Percentiles rank a stretch among this genome's conserved stretches.
These are phyloP conservation scores for Malassezia sympodialis DNA, from an alignment of 1,284 basidiomycete species.

Conservation along the genomic window DNA sequence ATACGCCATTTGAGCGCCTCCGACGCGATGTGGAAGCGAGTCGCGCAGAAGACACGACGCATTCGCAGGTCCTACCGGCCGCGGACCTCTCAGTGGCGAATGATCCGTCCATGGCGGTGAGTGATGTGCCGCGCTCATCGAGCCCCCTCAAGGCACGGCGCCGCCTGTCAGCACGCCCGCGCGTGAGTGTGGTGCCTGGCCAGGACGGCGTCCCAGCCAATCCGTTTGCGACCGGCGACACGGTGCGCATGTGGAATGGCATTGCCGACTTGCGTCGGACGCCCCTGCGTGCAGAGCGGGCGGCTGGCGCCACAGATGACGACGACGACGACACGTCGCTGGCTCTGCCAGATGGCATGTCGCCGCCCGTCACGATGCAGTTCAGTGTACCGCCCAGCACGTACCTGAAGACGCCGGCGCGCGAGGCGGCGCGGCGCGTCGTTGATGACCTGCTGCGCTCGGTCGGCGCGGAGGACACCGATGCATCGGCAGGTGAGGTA, in stretches of 20 bases:
- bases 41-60: conserved; percentile 49
- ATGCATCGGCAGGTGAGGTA: background rate
- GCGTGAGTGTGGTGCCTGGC: conserved; percentile 7
- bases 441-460: conserved; percentile 44
- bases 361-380: conserved; percentile 72
- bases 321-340: conserved; percentile 50
- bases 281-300: conserved; percentile 43
- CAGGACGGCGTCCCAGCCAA: conserved; percentile 11
- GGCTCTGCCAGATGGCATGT: conserved; percentile 59
- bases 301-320: background rate
- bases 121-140: conserved; percentile 8
- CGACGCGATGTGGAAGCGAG: conserved; percentile 57
- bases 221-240: conserved; percentile 30
- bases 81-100: conserved; percentile 12
- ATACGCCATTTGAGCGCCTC: conserved; percentile 64
- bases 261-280: conserved; percentile 64
- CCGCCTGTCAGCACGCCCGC: conserved; percentile 13
- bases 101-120: conserved; percentile 13
- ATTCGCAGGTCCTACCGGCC: conserved; percentile 6
- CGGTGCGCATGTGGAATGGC: conserved; percentile 57
- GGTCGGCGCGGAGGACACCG: conserved; percentile 20
- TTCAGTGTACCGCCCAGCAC: conserved; percentile 64
- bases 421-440: conserved; percentile 41
- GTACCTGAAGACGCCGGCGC: conserved; percentile 55
- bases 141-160: conserved; percentile 16